A percentile compares a stretch with the other conserved stretches of the same genome.
Evolutionary conservation across 1,284 basidiomycete species (phyloP).

Genomic region (Ustilago bromivora): DNA sequence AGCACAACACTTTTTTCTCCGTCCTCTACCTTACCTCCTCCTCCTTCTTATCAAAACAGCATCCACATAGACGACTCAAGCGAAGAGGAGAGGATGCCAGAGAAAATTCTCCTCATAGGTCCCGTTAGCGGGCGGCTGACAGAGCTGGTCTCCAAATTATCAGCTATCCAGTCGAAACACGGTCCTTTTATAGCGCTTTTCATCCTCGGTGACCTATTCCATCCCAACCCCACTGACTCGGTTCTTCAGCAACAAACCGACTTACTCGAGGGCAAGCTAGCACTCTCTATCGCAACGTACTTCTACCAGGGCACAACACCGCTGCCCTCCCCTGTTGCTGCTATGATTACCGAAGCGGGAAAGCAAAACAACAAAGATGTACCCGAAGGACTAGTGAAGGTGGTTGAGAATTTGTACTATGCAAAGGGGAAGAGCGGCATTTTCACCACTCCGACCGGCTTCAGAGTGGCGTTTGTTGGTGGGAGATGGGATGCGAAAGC

Average conservation of each 20-base stretch:
- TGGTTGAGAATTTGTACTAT: constrained; percentile 54
- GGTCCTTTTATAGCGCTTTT: constrained; percentile 92
- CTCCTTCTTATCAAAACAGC: neutral
- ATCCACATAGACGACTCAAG: neutral
- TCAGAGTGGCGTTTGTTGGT: constrained; percentile 56
- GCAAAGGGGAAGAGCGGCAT: constrained; percentile 55
- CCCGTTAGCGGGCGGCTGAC: constrained; percentile 82
- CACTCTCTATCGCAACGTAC: constrained; percentile 89
- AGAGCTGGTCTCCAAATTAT: constrained; percentile 83
- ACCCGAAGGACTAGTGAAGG: constrained; percentile 11
- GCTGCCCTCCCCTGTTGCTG: constrained; percentile 6
- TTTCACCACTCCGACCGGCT: constrained; percentile 17
- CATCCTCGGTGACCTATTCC: constrained; percentile 91
- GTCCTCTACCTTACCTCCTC: constrained; percentile 2
- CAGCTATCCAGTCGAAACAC: constrained; percentile 88
- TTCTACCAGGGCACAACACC: constrained; percentile 82
- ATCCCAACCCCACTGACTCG: constrained; percentile 43
- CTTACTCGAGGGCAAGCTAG: constrained; percentile 76
- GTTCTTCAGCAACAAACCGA: constrained; percentile 74
- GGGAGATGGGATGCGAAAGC: constrained; percentile 37
- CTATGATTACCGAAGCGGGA: constrained; percentile 11
- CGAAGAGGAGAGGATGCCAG: constrained; percentile 21
- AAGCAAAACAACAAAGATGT: constrained; percentile 1
- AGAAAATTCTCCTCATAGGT: constrained; percentile 82
- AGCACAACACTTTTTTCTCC: neutral